Conservation (phyloP, 306 rosid species). For the Luffa aegyptiaca region DNA sequence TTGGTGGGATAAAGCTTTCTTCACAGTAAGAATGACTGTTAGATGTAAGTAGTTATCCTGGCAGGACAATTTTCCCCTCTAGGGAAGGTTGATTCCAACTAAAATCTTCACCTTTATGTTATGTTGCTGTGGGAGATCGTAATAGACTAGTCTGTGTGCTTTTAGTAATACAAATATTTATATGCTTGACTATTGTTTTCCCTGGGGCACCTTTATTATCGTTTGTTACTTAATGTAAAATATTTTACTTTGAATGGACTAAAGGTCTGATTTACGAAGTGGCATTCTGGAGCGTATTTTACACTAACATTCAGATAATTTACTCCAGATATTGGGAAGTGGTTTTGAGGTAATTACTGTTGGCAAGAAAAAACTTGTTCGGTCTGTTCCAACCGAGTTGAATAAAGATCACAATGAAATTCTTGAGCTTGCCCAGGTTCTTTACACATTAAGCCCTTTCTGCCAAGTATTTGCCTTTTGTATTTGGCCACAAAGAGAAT, state of each 20-base stretch:
- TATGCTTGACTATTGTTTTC: background rate
- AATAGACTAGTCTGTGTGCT: background rate
- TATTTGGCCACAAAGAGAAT: background rate
- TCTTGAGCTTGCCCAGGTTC: slow-evolving; percentile 97
- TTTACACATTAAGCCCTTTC: background rate
- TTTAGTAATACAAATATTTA: background rate
- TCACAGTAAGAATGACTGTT: background rate
- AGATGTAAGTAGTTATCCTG: background rate
- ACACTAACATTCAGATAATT: slow-evolving; percentile 11
- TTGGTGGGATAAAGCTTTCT: background rate
- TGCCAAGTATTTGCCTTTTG: background rate
- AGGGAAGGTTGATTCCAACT: background rate
- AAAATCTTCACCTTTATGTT: background rate
- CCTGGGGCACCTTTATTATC: background rate
- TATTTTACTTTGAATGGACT: background rate
- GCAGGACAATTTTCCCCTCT: background rate
- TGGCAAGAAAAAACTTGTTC: slow-evolving; percentile 89
- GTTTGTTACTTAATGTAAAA: background rate
- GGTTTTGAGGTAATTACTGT: slow-evolving; percentile 94
- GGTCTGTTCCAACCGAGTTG: slow-evolving; percentile 96
- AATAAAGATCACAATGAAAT: slow-evolving; percentile 96
- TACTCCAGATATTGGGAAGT: slow-evolving; percentile 71
- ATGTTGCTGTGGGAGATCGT: background rate
- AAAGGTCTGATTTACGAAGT: background rate
- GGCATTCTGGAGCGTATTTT: background rate